phyloP scores from a whole-genome alignment of 352 stramenopile species.

The Pythium guiyangense region DNA sequence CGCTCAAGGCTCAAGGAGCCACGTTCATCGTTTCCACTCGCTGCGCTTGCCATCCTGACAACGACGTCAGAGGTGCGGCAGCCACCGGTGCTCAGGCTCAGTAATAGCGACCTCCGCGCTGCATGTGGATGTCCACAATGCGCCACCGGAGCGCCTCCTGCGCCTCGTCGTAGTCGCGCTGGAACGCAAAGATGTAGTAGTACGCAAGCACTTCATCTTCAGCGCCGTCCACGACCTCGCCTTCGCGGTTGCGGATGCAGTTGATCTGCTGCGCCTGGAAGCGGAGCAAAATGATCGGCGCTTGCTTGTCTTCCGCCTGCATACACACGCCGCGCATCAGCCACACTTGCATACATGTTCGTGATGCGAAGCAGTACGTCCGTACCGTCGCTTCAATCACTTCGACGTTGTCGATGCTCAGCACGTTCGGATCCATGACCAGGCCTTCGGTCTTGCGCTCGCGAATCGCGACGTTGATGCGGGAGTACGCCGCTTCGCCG shows the following conservation, averaged over 20 bases:
- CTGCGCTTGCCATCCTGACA: background rate
- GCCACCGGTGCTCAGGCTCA: conserved; percentile 22
- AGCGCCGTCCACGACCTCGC: conserved; percentile 94
- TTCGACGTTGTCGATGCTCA: conserved; percentile 96
- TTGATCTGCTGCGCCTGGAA: conserved; percentile 99
- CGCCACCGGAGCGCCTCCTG: conserved; percentile 76
- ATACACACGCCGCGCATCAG: conserved; percentile 1
- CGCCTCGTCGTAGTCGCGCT: conserved; percentile 96
- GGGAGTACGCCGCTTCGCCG: conserved; percentile 93
- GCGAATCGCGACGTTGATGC: conserved; percentile 92
- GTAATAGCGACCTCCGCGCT: conserved; percentile 76
- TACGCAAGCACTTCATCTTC: conserved; percentile 97
- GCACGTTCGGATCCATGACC: conserved; percentile 93
- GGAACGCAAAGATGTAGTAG: conserved; percentile 98
- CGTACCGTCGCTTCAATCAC: conserved; percentile 91
- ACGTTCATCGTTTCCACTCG: no score
- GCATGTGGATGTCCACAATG: conserved; percentile 87
- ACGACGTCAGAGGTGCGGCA: background rate
- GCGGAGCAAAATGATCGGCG: conserved; percentile 95
- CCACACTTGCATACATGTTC: background rate
- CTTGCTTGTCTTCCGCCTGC: conserved; percentile 85
- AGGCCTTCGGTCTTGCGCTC: conserved; percentile 92
- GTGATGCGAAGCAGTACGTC: background rate
- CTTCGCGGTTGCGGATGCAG: conserved; percentile 96
- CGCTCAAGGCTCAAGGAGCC: no score